A percentile compares a stretch with the other conserved stretches of the same genome.
These are phyloP conservation scores for Podospora sp. DNA, from an alignment of 495 filamentous ascomycete species.

Conservation along the genomic window DNA sequence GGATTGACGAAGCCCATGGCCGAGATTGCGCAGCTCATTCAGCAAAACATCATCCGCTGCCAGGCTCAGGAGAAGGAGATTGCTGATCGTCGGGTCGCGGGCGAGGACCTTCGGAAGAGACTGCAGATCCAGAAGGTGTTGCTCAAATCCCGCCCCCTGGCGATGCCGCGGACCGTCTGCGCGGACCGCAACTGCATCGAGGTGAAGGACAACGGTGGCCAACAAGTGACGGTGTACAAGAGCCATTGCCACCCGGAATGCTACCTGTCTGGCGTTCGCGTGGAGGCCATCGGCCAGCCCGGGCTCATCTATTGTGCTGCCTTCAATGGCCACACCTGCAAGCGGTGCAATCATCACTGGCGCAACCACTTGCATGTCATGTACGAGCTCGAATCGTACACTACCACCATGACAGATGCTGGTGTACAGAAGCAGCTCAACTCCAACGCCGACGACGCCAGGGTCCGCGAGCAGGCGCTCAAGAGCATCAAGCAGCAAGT, in stretches of 20 bases:
- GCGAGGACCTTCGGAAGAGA: slow-evolving; percentile 26
- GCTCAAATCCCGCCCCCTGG: not conserved
- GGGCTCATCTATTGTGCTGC: slow-evolving; percentile 15
- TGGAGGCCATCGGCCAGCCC: slow-evolving; percentile 11
- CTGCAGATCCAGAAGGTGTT: slow-evolving; percentile 18
- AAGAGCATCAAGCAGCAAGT: slow-evolving; percentile 24
- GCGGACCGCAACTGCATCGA: slow-evolving; percentile 12
- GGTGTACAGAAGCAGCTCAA: slow-evolving; percentile 31
- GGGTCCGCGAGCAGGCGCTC: slow-evolving; percentile 29
- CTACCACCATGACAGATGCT: slow-evolving; percentile 26
- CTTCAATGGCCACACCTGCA: slow-evolving; percentile 12
- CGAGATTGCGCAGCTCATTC: slow-evolving; percentile 38
- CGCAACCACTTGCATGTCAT: slow-evolving; percentile 40
- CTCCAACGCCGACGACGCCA: slow-evolving; percentile 27
- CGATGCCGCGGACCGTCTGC: slow-evolving; percentile 22
- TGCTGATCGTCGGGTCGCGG: slow-evolving; percentile 24
- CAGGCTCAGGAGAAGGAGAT: slow-evolving; percentile 29
- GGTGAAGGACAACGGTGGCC: slow-evolving; percentile 16
- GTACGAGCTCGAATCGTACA: slow-evolving; percentile 32
- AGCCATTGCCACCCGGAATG: slow-evolving; percentile 21
- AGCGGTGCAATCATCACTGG: slow-evolving; percentile 38
- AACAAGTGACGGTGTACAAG: slow-evolving; percentile 19
- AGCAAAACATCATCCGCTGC: slow-evolving; percentile 31
- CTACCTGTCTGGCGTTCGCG: slow-evolving; percentile 10
- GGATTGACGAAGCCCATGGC: slow-evolving; percentile 41